Conservation (phyloP, 192 early-diverging fungal species). For the Cetraspora pellucida region DNA sequence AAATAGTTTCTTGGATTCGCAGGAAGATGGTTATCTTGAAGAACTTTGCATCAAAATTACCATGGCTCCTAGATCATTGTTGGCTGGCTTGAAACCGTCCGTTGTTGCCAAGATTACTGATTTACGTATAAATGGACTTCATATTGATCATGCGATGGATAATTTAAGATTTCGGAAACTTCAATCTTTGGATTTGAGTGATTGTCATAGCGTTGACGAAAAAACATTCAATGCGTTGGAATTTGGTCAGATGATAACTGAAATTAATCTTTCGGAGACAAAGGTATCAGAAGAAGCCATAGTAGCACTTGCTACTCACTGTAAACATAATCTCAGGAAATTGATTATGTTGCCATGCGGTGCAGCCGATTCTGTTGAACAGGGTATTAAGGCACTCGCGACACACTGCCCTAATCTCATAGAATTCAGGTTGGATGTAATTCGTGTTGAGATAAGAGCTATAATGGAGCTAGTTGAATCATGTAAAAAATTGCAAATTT, state of each 20-base stretch:
- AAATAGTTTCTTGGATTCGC: neutral
- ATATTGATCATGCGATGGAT: slow-evolving; percentile 18
- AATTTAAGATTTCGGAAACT: slow-evolving; percentile 8
- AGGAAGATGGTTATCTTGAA: slow-evolving; percentile 15
- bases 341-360: slow-evolving; percentile 26
- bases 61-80: neutral
- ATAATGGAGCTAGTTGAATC: slow-evolving; percentile 21
- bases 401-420: slow-evolving; percentile 17
- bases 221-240: slow-evolving; percentile 11
- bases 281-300: slow-evolving; percentile 27
- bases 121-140: slow-evolving; percentile 16
- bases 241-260: slow-evolving; percentile 25
- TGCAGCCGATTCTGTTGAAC: slow-evolving; percentile 26
- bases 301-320: slow-evolving; percentile 11
- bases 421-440: slow-evolving; percentile 27
- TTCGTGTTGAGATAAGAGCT: slow-evolving; percentile 25
- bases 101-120: slow-evolving; percentile 26
- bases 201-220: slow-evolving; percentile 13
- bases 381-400: slow-evolving; percentile 18
- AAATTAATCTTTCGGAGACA: slow-evolving; percentile 21
- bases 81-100: neutral
- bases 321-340: slow-evolving; percentile 18
- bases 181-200: slow-evolving; percentile 11
- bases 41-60: slow-evolving; percentile 24
- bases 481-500: slow-evolving; percentile 14